These are phyloP conservation scores for Backusella liffmaniae DNA, from an alignment of 192 early-diverging fungal genomes.

Conservation along the genomic window DNA sequence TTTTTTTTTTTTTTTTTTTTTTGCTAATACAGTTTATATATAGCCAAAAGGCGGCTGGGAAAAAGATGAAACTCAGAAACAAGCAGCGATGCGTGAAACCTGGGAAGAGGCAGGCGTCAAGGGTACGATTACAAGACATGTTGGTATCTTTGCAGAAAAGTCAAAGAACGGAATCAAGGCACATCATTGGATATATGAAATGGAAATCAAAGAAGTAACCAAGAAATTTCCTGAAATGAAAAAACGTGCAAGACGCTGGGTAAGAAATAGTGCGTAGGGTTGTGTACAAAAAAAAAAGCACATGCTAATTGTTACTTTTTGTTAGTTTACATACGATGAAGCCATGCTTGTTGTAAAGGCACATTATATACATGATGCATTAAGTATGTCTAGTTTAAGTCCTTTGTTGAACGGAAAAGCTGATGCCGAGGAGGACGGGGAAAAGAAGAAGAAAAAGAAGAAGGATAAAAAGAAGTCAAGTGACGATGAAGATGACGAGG, in stretches of 20 bases:
- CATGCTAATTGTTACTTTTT: neutral
- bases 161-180: slow-evolving; percentile 36
- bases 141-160: slow-evolving; percentile 51
- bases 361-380: slow-evolving; percentile 20
- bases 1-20: neutral
- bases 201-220: slow-evolving; percentile 52
- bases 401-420: neutral
- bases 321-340: slow-evolving; percentile 32
- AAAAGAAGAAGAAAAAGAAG: slow-evolving; percentile 15
- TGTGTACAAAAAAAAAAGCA: neutral
- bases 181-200: slow-evolving; percentile 51
- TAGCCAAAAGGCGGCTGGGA: slow-evolving; percentile 67
- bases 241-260: slow-evolving; percentile 32
- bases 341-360: slow-evolving; percentile 12
- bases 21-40: slow-evolving; percentile 21
- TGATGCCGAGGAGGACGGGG: neutral
- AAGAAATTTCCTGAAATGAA: slow-evolving; percentile 55
- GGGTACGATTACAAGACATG: slow-evolving; percentile 45
- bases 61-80: slow-evolving; percentile 53
- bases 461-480: neutral
- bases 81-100: slow-evolving; percentile 58
- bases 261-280: neutral
- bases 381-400: slow-evolving; percentile 25
- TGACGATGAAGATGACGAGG: neutral
- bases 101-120: slow-evolving; percentile 64